These are phyloP conservation scores for Scenedesmus sp. DNA, from an alignment of 163 green algal species.

Conservation along the genomic window DNA sequence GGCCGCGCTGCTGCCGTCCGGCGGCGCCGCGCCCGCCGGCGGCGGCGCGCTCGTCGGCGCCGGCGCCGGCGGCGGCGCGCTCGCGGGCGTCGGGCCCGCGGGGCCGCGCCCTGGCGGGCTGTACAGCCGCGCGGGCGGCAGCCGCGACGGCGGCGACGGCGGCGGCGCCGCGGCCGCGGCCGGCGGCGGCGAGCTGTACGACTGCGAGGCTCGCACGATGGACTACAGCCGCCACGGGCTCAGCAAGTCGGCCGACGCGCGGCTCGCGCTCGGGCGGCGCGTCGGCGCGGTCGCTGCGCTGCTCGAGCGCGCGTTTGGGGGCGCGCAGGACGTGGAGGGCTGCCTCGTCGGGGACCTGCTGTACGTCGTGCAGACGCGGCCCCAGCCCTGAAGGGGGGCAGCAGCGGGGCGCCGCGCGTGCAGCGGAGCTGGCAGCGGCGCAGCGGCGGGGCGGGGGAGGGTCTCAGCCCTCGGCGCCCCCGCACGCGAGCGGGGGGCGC, in stretches of 20 bases:
- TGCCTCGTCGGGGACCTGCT: slow-evolving; percentile 72
- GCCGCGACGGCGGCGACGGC: neutral
- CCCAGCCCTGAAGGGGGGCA: slow-evolving; percentile 83
- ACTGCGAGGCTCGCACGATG: slow-evolving; percentile 48
- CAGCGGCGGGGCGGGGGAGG: too few relatives aligned
- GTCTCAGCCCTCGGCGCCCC: too few relatives aligned
- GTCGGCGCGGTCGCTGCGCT: slow-evolving; percentile 63
- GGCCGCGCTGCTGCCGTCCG: slow-evolving; percentile 65
- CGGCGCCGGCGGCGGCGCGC: neutral
- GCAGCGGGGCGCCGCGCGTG: too few relatives aligned
- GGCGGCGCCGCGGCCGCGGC: neutral
- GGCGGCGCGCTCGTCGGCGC: neutral
- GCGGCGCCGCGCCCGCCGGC: neutral
- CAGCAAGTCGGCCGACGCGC: slow-evolving; percentile 55
- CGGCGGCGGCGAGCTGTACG: slow-evolving; percentile 36
- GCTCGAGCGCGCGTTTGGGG: slow-evolving; percentile 75
- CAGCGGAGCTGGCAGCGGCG: too few relatives aligned
- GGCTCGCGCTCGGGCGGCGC: slow-evolving; percentile 52
- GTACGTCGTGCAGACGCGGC: slow-evolving; percentile 90
- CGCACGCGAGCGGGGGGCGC: too few relatives aligned
- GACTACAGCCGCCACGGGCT: slow-evolving; percentile 88
- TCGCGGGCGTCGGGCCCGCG: neutral
- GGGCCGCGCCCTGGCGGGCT: neutral
- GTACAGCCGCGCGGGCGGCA: neutral
- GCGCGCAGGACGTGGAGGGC: slow-evolving; percentile 92